These are phyloP conservation scores for Saprolegnia diclina DNA, from an alignment of 352 stramenopile species.

Conservation along the genomic window DNA sequence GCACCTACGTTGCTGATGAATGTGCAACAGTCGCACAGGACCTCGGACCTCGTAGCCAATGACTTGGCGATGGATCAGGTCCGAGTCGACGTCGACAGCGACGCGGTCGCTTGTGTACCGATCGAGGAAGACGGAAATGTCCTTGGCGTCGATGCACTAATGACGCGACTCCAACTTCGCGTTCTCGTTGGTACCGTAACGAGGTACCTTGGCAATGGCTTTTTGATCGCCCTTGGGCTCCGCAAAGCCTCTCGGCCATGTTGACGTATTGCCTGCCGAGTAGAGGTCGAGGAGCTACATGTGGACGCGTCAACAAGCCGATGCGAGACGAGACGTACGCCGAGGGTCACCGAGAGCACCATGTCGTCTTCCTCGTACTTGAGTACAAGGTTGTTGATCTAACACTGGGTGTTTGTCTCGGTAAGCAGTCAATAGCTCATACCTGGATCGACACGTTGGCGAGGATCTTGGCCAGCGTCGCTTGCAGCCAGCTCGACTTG, in stretches of 20 bases:
- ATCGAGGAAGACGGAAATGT: constrained; percentile 81
- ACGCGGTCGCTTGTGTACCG: constrained; percentile 60
- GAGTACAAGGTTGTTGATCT: constrained; percentile 84
- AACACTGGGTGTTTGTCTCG: background rate
- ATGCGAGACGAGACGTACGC: constrained; percentile 36
- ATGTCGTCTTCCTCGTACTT: constrained; percentile 86
- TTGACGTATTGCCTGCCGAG: constrained; percentile 51
- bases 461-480: constrained; percentile 73
- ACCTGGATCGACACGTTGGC: constrained; percentile 77
- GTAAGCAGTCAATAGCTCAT: background rate
- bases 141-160: constrained; percentile 59
- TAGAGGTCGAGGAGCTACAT: constrained; percentile 68
- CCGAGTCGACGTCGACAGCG: constrained; percentile 30
- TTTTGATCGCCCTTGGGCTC: constrained; percentile 46
- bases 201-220: constrained; percentile 60
- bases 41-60: constrained; percentile 59
- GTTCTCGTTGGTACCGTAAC: too few relatives aligned
- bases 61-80: constrained; percentile 55
- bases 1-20: constrained; percentile 31
- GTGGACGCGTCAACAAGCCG: background rate
- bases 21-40: background rate
- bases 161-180: constrained; percentile 7
- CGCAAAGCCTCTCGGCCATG: constrained; percentile 60
- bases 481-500: constrained; percentile 75
- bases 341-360: constrained; percentile 74